Evolutionary conservation across 1,139 yeast species (phyloP), one percentile per base, ranked within the genome.

Genomic region (Sugiyamaella japonica): DNA sequence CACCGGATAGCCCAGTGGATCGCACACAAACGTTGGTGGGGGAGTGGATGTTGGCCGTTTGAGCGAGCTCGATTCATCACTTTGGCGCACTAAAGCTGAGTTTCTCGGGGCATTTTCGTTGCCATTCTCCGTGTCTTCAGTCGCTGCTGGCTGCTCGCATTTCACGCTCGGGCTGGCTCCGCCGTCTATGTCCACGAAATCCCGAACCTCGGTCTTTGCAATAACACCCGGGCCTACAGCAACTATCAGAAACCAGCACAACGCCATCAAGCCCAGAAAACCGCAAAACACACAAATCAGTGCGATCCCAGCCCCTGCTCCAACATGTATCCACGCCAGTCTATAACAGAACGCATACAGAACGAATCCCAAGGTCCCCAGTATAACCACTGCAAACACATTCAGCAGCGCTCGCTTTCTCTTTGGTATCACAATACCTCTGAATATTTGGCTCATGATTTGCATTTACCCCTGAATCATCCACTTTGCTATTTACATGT

Each of bases 1-100:
- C 48, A 86, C 73, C 56, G 79, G 79, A 40, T 74, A 76, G 54
- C 80, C 83, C 61, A 70, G 67, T n/a, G 69, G 65, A 41, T 71
- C 76, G 45, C 76, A 72, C 50, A 66, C 50, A 55, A 69, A 74
- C 1, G 63, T 64, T 2, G 57, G 60, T 2, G 70, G 68, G 25
- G 25, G 25, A 6, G 3, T 20, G 6, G 25, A 20, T 20, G 25
- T 20, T 20, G 25, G 6, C 3, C 6, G 25, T 20, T 20, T 20
- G 5, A 20, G 6, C 25, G 5, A 20, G 25, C 25, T 20, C 6
- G 25, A 20, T 6, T 20, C 25, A 20, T 20, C 25, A 6, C 25
- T 20, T 20, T 20, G 25, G 3, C 25, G 25, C 25, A n/a, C n/a
- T n/a, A n/a, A n/a, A n/a, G n/a, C n/a, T n/a, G n/a, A n/a, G n/a